Evolutionary conservation across 108 stramenopile genomes (phyloP).

Genomic region (Asterionellopsis glacialis): DNA sequence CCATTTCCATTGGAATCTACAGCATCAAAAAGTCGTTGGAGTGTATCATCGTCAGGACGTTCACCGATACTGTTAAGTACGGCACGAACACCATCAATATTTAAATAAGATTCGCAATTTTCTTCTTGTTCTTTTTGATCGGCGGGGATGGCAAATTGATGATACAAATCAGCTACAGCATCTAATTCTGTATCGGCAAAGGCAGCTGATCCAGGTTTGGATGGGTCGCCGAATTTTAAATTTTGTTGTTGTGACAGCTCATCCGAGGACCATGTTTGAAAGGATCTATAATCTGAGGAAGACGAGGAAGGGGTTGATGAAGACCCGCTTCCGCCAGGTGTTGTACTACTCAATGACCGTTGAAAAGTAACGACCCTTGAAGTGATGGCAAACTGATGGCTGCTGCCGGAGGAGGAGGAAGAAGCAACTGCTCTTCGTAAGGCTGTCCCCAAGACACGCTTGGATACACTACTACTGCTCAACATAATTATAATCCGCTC

Average conservation of each 20-base stretch:
- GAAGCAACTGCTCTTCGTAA: too few relatives aligned
- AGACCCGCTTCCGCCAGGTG: too few relatives aligned
- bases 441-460: too few relatives aligned
- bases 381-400: too few relatives aligned
- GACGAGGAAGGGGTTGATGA: too few relatives aligned
- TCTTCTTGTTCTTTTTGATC: conserved; percentile 28
- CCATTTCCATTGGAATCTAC: conserved; percentile 39
- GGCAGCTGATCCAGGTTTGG: not conserved
- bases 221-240: not conserved
- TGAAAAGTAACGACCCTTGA: too few relatives aligned
- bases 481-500: too few relatives aligned
- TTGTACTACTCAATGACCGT: too few relatives aligned
- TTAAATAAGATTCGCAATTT: conserved; percentile 15
- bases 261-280: not conserved
- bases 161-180: conserved; percentile 63
- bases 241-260: not conserved
- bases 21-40: conserved; percentile 25
- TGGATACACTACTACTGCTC: too few relatives aligned
- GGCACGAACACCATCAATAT: conserved; percentile 46
- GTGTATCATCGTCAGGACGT: conserved; percentile 27
- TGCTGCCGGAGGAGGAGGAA: too few relatives aligned
- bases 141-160: conserved; percentile 29
- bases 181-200: conserved; percentile 12
- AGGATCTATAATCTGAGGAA: too few relatives aligned
- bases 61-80: conserved; percentile 36